Percentiles rank a stretch among this genome's conserved stretches.
phyloP scores from a whole-genome alignment of 148 eudicot genomes.

The Oxyria digyna region DNA sequence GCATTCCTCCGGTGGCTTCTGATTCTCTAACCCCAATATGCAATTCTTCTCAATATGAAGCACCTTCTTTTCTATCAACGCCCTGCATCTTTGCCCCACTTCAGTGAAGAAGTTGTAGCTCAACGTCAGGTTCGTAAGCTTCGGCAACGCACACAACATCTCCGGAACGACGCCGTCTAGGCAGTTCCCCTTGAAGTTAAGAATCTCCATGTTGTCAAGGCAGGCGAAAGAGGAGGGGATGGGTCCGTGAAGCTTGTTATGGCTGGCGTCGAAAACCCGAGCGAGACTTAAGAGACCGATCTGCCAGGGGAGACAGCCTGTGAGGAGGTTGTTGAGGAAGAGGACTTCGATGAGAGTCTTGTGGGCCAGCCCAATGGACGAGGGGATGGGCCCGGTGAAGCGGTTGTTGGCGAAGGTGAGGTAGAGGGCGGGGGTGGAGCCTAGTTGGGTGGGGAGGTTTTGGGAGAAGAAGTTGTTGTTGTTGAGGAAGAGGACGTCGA shows the following conservation, averaged over 20 bases:
- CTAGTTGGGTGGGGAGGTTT: slow-evolving; percentile 47
- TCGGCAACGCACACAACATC: slow-evolving; percentile 36
- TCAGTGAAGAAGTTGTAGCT: slow-evolving; percentile 61
- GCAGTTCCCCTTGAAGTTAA: slow-evolving; percentile 53
- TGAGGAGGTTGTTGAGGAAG: slow-evolving; percentile 49
- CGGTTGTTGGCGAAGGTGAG: slow-evolving; percentile 72
- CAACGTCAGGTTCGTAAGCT: slow-evolving; percentile 53
- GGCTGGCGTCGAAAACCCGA: slow-evolving; percentile 80
- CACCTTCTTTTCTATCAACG: slow-evolving; percentile 10
- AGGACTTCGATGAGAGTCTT: slow-evolving; percentile 58
- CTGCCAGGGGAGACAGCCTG: slow-evolving; percentile 61
- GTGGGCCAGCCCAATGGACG: slow-evolving; percentile 64
- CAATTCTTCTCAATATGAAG: slow-evolving; percentile 26
- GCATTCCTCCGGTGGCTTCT: not conserved
- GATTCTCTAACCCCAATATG: slow-evolving; percentile 25
- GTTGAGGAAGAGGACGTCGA: slow-evolving; percentile 76
- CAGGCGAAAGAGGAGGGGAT: slow-evolving; percentile 28
- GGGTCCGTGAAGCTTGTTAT: slow-evolving; percentile 47
- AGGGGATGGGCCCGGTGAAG: slow-evolving; percentile 66
- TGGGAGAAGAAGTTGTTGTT: slow-evolving; percentile 60
- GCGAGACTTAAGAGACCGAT: slow-evolving; percentile 40
- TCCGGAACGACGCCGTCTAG: slow-evolving; percentile 58
- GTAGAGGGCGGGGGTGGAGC: slow-evolving; percentile 85
- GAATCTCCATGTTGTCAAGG: slow-evolving; percentile 49
- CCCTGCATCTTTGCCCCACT: slow-evolving; percentile 47